A percentile compares a stretch with the other conserved stretches of the same genome.
Evolutionary conservation across 805 yeast genomes (phyloP).

Genomic region (Candida tibetensis): DNA sequence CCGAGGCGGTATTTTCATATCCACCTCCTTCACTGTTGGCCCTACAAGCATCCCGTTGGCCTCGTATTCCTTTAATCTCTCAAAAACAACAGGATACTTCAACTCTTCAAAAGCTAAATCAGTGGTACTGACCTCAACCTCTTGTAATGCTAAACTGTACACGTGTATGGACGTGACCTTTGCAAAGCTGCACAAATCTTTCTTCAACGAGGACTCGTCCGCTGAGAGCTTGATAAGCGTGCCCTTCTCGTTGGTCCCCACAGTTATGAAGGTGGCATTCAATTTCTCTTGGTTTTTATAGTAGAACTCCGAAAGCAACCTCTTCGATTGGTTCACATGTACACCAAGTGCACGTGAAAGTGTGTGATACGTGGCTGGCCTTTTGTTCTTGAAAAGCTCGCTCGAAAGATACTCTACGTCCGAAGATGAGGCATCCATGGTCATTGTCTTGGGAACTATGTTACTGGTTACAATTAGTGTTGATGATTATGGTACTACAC

Average conservation of each 20-base stretch:
- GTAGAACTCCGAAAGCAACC: slow-evolving; percentile 37
- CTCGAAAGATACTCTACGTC: slow-evolving; percentile 32
- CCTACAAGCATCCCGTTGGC: slow-evolving; percentile 34
- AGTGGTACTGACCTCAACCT: slow-evolving; percentile 5
- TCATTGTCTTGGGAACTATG: slow-evolving; percentile 24
- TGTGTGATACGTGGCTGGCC: slow-evolving; percentile 39
- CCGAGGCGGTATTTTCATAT: not conserved
- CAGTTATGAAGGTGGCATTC: slow-evolving; percentile 40
- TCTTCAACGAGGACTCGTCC: slow-evolving; percentile 22
- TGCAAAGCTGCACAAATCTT: slow-evolving; percentile 25
- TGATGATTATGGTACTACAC: not conserved
- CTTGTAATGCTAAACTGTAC: slow-evolving; percentile 30
- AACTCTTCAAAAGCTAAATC: slow-evolving; percentile 21
- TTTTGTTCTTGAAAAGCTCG: slow-evolving; percentile 20
- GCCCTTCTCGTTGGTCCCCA: slow-evolving; percentile 28
- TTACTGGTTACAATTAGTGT: no score
- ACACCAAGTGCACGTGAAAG: slow-evolving; percentile 40
- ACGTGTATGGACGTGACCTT: slow-evolving; percentile 34
- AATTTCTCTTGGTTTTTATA: slow-evolving; percentile 31
- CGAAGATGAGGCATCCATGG: slow-evolving; percentile 28
- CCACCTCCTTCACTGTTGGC: slow-evolving; percentile 17
- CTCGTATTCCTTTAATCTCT: slow-evolving; percentile 17
- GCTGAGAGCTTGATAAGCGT: slow-evolving; percentile 20
- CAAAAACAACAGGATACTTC: slow-evolving; percentile 13
- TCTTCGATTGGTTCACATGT: slow-evolving; percentile 39